Percentiles rank a stretch among this genome's conserved stretches.
phyloP scores from a whole-genome alignment of 164 flowering plant genomes.

The Litsea cubeba region DNA sequence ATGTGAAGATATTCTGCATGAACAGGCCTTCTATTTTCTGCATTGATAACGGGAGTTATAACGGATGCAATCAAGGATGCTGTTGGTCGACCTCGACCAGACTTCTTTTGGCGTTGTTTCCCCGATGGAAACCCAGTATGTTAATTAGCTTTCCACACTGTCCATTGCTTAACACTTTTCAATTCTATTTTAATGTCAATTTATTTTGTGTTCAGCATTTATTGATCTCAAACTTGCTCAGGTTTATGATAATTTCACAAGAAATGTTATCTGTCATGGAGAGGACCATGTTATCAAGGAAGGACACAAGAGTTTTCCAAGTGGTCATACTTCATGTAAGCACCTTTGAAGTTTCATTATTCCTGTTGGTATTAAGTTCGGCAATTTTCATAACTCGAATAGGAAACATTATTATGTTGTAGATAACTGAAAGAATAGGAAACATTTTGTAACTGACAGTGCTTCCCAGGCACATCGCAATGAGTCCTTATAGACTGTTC shows the following conservation, averaged over 20 bases:
- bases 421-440: not conserved
- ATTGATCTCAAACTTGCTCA: constrained; percentile 14
- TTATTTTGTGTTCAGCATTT: not conserved
- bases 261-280: constrained; percentile 61
- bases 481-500: not conserved
- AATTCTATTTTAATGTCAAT: not conserved
- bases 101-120: constrained; percentile 86
- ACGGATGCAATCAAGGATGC: constrained; percentile 67
- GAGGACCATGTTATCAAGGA: constrained; percentile 56
- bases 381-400: not conserved
- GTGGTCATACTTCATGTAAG: constrained; percentile 94
- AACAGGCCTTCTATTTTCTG: constrained; percentile 60
- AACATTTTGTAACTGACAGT: not conserved
- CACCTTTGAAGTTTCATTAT: not conserved
- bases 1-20: not conserved
- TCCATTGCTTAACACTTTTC: not conserved
- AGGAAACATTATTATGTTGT: not conserved
- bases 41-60: constrained; percentile 48
- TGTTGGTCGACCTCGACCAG: constrained; percentile 79
- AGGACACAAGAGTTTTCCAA: constrained; percentile 94
- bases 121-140: constrained; percentile 76
- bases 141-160: not conserved
- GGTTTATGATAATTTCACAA: constrained; percentile 49
- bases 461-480: not conserved
- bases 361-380: not conserved